Base-by-base conservation (phyloP, 148 eudicot species). In the Rhododendron henanense region DNA sequence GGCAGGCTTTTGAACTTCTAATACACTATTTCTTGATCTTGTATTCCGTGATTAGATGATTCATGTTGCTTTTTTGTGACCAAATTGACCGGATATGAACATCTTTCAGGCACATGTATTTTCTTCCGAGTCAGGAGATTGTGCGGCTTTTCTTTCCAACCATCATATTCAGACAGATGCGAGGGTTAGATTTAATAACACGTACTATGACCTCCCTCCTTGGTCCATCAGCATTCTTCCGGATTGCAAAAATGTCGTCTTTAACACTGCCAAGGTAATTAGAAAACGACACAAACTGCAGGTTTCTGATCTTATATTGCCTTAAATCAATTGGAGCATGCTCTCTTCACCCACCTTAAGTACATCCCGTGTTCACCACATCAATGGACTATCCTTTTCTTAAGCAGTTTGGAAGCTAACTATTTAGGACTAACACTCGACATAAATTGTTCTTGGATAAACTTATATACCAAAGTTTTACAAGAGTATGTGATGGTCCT, bases 141-240 rank as follows among this genome's bases (percentile, higher is more conserved):
- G 99, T 87, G 94, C 93, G n/a, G 99, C 99, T 61, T 97, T 97
- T 89, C 91, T 97, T 31, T 83, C 98, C 31, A 97, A 94, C 84
- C 92, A 90, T 85, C 95, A 95, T 83, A 55, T 87, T 31, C 63
- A 88, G 5, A 87, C 91, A 51, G 85, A 91, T 65, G 93, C 87
- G 2, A 93, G 86, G 63, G 93, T 96, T 87, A 88, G 86, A 73
- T 94, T 92, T 85, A 92, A 91, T 81, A 86, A 91, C 78, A 88
- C 5, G 90, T 92, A 93, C 88, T 94, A 96, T 79, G 91, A 89
- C 78, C 88, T 96, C 81, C 98, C 97, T 85, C 97, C 95, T 77
- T 95, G 99, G 99, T 96, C 99, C 71, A 94, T 96, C 89, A 96
- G 99, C 94, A 94, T 96, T 83, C 98, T 96, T 87, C 98, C 96